These are phyloP conservation scores for Chlamydomonas sphaeroides DNA, from an alignment of 139 green algal species.

Conservation along the genomic window DNA sequence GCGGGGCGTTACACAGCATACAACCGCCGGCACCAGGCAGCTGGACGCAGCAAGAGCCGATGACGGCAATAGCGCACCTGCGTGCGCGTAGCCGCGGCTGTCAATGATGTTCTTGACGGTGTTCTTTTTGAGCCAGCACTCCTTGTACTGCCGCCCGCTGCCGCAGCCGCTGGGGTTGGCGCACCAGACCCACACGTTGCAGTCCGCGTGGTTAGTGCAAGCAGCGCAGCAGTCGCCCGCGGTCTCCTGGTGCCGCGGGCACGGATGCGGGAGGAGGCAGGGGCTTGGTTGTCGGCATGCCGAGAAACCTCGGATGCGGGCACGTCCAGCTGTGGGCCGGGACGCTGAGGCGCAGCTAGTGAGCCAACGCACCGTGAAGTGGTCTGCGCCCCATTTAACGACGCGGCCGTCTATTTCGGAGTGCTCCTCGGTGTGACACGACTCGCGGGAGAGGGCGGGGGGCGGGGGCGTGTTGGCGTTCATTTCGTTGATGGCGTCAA, in stretches of 20 bases:
- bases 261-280: no score
- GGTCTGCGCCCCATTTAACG: slow-evolving; percentile 49
- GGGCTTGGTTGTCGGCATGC: no score
- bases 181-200: slow-evolving; percentile 68
- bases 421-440: slow-evolving; percentile 43
- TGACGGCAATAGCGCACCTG: no score
- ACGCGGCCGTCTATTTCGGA: slow-evolving; percentile 52
- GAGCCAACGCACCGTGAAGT: slow-evolving; percentile 54
- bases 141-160: slow-evolving; percentile 37
- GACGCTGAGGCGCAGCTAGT: no score
- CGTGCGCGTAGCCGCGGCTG: slow-evolving; percentile 20
- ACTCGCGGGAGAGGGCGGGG: background rate
- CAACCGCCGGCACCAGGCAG: no score
- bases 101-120: slow-evolving; percentile 41
- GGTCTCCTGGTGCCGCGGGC: slow-evolving; percentile 48
- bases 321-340: no score
- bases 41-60: no score
- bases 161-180: slow-evolving; percentile 47
- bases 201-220: slow-evolving; percentile 44
- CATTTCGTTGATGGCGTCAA: slow-evolving; percentile 37
- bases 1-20: no score
- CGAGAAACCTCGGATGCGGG: no score
- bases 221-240: slow-evolving; percentile 44
- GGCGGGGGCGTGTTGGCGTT: slow-evolving; percentile 28
- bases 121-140: slow-evolving; percentile 67